Conservation (phyloP, 2,329 filamentous ascomycete species). For the Stagonosporopsis tanaceti region DNA sequence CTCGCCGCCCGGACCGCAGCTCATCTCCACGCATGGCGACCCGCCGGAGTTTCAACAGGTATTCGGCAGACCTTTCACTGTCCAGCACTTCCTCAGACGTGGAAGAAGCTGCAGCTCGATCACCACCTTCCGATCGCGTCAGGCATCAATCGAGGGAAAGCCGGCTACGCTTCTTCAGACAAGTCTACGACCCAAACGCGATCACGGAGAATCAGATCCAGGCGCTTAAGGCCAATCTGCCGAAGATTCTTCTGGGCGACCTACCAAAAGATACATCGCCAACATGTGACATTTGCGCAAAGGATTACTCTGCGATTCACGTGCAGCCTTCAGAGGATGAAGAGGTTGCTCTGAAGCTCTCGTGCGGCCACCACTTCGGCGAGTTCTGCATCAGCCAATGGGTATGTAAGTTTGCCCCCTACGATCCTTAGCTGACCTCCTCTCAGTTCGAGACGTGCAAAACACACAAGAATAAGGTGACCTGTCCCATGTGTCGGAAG, state of each 20-base stretch:
- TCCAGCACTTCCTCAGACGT: slow-evolving; percentile 35
- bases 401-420: slow-evolving; percentile 25
- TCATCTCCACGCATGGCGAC: slow-evolving; percentile 40
- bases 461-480: slow-evolving; percentile 48
- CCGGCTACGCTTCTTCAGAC: slow-evolving; percentile 24
- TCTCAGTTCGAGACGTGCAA: slow-evolving; percentile 45
- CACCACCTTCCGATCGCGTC: slow-evolving; percentile 27
- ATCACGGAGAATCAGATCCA: slow-evolving; percentile 39
- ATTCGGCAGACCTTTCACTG: slow-evolving; percentile 35
- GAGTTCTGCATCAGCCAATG: slow-evolving; percentile 48
- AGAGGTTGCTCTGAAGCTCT: slow-evolving; percentile 45
- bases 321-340: slow-evolving; percentile 41
- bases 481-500: slow-evolving; percentile 50
- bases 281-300: slow-evolving; percentile 48
- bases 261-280: slow-evolving; percentile 35
- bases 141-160: slow-evolving; percentile 27
- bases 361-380: slow-evolving; percentile 48
- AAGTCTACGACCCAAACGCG: slow-evolving; percentile 33
- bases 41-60: slow-evolving; percentile 44
- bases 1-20: slow-evolving; percentile 36
- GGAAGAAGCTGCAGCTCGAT: slow-evolving; percentile 36
- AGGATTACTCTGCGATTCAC: slow-evolving; percentile 42
- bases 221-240: slow-evolving; percentile 39
- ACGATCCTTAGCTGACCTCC: slow-evolving; percentile 5
- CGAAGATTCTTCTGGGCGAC: slow-evolving; percentile 35